Evolutionary conservation across 163 green algal genomes (phyloP).

Genomic region (Smithsoniella earleae): DNA sequence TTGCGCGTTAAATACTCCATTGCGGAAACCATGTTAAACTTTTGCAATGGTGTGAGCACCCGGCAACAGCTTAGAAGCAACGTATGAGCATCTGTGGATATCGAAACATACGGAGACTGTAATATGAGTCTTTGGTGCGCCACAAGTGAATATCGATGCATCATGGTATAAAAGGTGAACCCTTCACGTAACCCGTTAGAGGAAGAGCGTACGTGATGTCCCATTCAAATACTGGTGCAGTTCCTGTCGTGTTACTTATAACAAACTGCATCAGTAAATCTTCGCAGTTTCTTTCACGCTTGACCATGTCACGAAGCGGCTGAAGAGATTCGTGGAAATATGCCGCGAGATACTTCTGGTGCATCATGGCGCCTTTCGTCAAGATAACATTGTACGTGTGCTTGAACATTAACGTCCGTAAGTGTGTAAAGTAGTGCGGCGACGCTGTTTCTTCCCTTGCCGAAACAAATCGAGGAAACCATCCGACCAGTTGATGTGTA

Average conservation of each 20-base stretch:
- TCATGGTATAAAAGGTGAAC: neutral
- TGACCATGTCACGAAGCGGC: neutral
- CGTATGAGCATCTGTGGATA: neutral
- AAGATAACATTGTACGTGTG: constrained; percentile 1
- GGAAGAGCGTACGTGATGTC: neutral
- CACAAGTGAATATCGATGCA: neutral
- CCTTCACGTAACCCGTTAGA: neutral
- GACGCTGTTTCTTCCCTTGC: neutral
- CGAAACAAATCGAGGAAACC: neutral
- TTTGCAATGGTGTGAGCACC: neutral
- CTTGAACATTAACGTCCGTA: neutral
- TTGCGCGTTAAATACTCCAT: no score
- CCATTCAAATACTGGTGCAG: neutral
- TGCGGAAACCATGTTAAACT: neutral
- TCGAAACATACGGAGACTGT: neutral
- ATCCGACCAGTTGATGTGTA: constrained; percentile 12
- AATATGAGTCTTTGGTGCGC: neutral
- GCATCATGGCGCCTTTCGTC: constrained; percentile 24
- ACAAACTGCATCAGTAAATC: constrained; percentile 15
- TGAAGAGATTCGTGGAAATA: neutral
- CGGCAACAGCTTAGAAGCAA: neutral
- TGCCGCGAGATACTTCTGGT: neutral
- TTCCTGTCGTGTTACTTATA: neutral
- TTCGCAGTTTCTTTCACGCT: neutral
- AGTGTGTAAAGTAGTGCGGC: neutral